Base-by-base conservation (phyloP, 768 basidiomycete species). In the Calocybe indica region DNA sequence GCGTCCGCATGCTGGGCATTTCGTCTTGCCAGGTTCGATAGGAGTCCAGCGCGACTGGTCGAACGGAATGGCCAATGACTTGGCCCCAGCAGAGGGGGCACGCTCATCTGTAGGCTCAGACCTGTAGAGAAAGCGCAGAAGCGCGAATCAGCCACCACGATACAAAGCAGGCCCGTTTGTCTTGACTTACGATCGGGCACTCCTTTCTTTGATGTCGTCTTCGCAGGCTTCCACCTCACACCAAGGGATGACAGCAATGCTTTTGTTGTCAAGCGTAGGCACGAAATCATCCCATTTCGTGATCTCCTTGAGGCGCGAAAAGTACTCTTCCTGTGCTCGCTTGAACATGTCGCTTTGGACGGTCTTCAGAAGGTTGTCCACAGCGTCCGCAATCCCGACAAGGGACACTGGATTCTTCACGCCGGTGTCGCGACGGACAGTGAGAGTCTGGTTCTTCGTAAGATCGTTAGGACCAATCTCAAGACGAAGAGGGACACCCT, bases 181-280 rank as follows among this genome's bases (percentile, higher is more conserved):
- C 22, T 41, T 14, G 6, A 41, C 40, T 74, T 66, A 94, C 90
- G 86, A 80, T 64, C 82, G 74, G 48, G 82, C 91, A 61, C 85
- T 91, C 52, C 89, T 76, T 58, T 98, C 92, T 74, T 99, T 98
- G 76, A 99, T 97, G 58, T 93, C 90, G 62, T 99, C 95, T 66
- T 99, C 96, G 60, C 96, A 99, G 10, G 75, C 76, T 62, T 89
- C 90, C 13, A 72, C 77, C 67, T 98, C 92, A 66, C 96, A 98
- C 96, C 96, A 99, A 3, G 96, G 96, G 50, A 98, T 80, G 46
- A 87, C 87, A 14, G 86, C 82, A 34, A 92, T 75, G 60, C 83
- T 83, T 72, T 96, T 97, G 62, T 74, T 73, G 65, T 99, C 95
- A 37, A 99, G 73, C 7, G 86, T 77, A 4, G 94, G 92, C 11